Evolutionary conservation across 2,329 filamentous ascomycete genomes (phyloP).

Genomic region (Magnaporthales sp.): DNA sequence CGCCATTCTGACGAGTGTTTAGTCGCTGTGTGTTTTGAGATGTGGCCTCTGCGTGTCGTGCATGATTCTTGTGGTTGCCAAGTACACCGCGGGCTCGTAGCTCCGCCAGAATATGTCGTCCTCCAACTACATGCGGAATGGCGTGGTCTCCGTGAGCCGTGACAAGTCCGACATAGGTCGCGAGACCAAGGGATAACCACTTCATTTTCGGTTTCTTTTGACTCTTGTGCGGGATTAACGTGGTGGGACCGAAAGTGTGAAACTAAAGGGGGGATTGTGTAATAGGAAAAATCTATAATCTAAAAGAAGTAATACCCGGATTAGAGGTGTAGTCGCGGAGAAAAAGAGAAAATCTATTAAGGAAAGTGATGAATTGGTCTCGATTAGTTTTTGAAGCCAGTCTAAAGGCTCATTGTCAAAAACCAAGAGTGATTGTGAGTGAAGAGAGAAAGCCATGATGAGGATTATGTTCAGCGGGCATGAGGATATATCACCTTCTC

Average conservation of each 20-base stretch:
- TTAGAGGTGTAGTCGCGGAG: not conserved
- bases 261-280: not conserved
- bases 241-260: not conserved
- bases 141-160: slow-evolving; percentile 17
- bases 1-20: slow-evolving; percentile 3
- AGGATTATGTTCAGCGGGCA: not conserved
- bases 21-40: not conserved
- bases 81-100: slow-evolving; percentile 9
- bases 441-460: not conserved
- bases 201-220: not conserved
- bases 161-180: slow-evolving; percentile 15
- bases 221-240: not conserved
- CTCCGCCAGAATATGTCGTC: slow-evolving; percentile 17
- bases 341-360: not conserved
- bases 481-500: not conserved
- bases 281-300: not conserved
- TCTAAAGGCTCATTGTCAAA: not conserved
- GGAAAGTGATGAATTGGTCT: not conserved
- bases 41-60: not conserved
- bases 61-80: not conserved
- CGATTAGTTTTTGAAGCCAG: not conserved
- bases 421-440: not conserved
- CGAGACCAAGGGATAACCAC: slow-evolving; percentile 10
- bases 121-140: slow-evolving; percentile 18
- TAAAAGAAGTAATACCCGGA: not conserved